Base-by-base conservation (phyloP, 768 basidiomycete species). In the Suillus cothurnatus region DNA sequence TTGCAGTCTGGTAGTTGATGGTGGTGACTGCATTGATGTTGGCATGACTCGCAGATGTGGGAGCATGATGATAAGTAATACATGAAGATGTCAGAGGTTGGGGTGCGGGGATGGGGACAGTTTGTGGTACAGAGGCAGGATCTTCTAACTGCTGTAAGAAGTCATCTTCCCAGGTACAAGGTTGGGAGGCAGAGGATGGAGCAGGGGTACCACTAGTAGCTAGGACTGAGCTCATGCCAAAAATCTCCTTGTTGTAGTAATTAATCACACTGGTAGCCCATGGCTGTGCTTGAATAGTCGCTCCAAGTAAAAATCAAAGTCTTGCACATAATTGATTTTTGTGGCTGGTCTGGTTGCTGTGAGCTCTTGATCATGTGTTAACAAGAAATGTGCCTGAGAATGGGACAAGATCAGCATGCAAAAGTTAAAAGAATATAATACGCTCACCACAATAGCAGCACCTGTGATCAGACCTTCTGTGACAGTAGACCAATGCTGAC, bases 291-390 rank as follows among this genome's bases (percentile, higher is more conserved):
- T 63, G 23, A 32, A 26, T 21, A 57, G 62, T 28, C 53, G 6
- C 52, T 63, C 62, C 26, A 63, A 28, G n/a, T 63, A 57, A 26
- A 63, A 41, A 28, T 63, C 36, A 7, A 57, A 56, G 52, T 63
- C 52, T 31, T 63, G 39, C 3, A 41, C 31, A 12, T 63, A 63
- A 6, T 32, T 14, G 4, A 53, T 57, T 26, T 41, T 41, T 4
- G 41, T 53, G 38, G 53, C 38, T 3, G 41, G 21, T n/a, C n/a
- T n/a, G n/a, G n/a, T n/a, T n/a, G n/a, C n/a, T n/a, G n/a, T n/a
- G n/a, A n/a, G n/a, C n/a, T n/a, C n/a, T n/a, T n/a, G n/a, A n/a
- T n/a, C n/a, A n/a, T n/a, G n/a, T n/a, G n/a, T n/a, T n/a, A n/a
- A n/a, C n/a, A n/a, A n/a, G n/a, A n/a, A n/a, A n/a, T n/a, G n/a